These are phyloP conservation scores for Urostyla sp. DNA, from an alignment of 73 alveolate species.

Conservation along the genomic window DNA sequence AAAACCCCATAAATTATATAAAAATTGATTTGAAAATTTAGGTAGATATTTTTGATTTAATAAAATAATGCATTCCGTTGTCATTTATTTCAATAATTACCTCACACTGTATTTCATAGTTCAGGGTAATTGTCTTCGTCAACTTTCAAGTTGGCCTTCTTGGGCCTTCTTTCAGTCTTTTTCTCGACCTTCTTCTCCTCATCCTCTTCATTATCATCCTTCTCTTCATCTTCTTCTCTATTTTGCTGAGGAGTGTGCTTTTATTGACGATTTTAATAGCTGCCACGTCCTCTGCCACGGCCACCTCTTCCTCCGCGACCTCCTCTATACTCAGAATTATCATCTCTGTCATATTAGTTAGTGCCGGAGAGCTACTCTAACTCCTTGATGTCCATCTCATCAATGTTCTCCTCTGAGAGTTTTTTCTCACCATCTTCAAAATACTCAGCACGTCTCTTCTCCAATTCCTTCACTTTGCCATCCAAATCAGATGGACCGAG, in stretches of 20 bases:
- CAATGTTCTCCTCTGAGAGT: slow-evolving; percentile 32
- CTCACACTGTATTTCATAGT: background rate
- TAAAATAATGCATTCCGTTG: too few species aligned
- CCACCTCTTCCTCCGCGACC: slow-evolving; percentile 37
- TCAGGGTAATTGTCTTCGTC: slow-evolving; percentile 42
- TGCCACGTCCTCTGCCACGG: slow-evolving; percentile 34
- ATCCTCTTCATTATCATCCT: slow-evolving; percentile 3
- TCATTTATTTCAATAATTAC: background rate
- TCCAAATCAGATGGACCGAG: background rate
- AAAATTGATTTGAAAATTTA: background rate
- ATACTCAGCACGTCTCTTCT: background rate
- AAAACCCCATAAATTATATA: background rate
- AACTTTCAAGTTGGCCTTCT: slow-evolving; percentile 18
- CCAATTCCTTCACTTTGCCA: slow-evolving; percentile 14
- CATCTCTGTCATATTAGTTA: background rate
- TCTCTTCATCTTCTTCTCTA: slow-evolving; percentile 6
- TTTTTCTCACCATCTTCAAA: slow-evolving; percentile 8
- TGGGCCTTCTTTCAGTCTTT: slow-evolving; percentile 11
- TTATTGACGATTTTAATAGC: slow-evolving; percentile 3
- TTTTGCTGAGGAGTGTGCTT: background rate
- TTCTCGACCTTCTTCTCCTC: slow-evolving; percentile 12
- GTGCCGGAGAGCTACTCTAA: background rate
- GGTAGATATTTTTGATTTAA: background rate
- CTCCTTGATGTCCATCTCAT: slow-evolving; percentile 12
- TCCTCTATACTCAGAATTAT: background rate